phyloP scores from a whole-genome alignment of 495 filamentous ascomycete genomes.

The Polyplosphaeria fusca region DNA sequence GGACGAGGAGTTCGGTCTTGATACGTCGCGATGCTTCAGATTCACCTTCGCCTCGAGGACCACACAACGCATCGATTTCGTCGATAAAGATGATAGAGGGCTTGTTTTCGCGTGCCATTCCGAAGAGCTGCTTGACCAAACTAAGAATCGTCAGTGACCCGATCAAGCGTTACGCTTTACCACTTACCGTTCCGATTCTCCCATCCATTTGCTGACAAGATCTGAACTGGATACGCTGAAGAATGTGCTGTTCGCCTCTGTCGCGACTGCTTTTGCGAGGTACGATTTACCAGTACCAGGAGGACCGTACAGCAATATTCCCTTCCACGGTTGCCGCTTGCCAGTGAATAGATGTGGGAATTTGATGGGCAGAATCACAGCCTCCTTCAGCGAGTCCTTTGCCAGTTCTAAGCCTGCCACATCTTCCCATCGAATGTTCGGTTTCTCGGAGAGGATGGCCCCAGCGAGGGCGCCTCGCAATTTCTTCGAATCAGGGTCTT shows the following conservation, averaged over 20 bases:
- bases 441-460: constrained; percentile 90
- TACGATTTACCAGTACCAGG: constrained; percentile 97
- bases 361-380: constrained; percentile 94
- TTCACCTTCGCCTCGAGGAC: constrained; percentile 94
- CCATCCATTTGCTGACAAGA: constrained; percentile 99
- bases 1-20: constrained; percentile 96
- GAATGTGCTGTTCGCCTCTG: constrained; percentile 98
- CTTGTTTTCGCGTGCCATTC: constrained; percentile 96
- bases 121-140: constrained; percentile 94
- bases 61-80: constrained; percentile 96
- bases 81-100: constrained; percentile 99
- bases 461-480: constrained; percentile 84
- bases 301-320: constrained; percentile 92
- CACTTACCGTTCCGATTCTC: constrained; percentile 87
- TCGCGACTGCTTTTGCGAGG: constrained; percentile 94
- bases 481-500: constrained; percentile 93
- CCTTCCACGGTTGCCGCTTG: constrained; percentile 97
- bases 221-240: constrained; percentile 98
- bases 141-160: constrained; percentile 46
- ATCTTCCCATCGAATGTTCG: constrained; percentile 95
- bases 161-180: neutral
- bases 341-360: constrained; percentile 97
- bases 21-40: constrained; percentile 95
- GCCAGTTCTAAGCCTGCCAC: constrained; percentile 93
- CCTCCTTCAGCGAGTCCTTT: constrained; percentile 97